Base-by-base conservation (phyloP, 768 basidiomycete species). In the Rhodotorula babjevae region DNA sequence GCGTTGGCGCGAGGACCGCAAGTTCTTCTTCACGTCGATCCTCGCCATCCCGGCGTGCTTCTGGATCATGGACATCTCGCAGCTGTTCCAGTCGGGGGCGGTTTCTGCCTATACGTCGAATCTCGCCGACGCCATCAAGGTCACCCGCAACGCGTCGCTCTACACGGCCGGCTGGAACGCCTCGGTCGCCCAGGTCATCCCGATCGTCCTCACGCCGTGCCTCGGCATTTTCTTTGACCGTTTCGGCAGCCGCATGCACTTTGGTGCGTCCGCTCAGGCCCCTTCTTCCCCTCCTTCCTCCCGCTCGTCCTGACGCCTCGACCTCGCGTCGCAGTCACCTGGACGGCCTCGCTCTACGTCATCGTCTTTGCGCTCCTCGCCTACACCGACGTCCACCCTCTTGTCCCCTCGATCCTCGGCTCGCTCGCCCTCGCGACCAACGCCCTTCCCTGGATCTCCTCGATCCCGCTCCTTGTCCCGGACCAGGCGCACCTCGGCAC, bases 401-500 rank as follows among this genome's bases (percentile, higher is more conserved):
- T 72, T 52, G 66, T 47, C 4, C 49, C 55, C 18, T 63, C 65
- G 9, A 64, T 72, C 46, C 56, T 72, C 40, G 61, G 60, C 15
- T 33, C 44, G n/a, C n/a, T 72, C 55, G 71, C 61, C 2, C 67
- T 72, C 52, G 67, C 71, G 11, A 65, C 61, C 36, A 72, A 72
- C 36, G 55, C 68, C 19, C 42, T 68, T 1, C 71, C 71, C 42
- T 67, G 65, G 55, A 67, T 66, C 58, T 55, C 68, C 19, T 65
- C 63, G 11, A 65, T 72, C 25, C 71, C 71, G 14, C 63, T 72
- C 23, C 58, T 72, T 25, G 65, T 67, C 3, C 62, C 71, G 31
- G 33, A 59, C 25, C 71, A 67, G 29, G 40, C 50, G 29, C 40
- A 50, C 44, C 47, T 72, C 42, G 71, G 71, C 12, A 67, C 66